A percentile compares a stretch with the other conserved stretches of the same genome.
These are phyloP conservation scores for Verticillium zaregamsianum DNA, from an alignment of 2,329 filamentous ascomycete genomes.

Conservation along the genomic window DNA sequence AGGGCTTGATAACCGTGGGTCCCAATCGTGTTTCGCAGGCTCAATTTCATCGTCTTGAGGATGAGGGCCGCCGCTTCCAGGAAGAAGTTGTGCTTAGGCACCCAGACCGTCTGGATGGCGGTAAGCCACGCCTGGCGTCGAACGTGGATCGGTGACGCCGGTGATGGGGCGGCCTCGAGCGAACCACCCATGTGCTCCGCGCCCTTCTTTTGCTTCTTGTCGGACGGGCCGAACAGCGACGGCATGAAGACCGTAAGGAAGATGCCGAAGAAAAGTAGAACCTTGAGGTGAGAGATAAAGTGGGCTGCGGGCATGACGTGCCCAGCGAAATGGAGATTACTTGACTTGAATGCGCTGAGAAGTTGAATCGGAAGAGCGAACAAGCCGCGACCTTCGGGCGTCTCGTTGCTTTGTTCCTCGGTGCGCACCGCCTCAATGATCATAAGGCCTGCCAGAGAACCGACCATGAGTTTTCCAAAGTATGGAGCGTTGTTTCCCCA, in stretches of 20 bases:
- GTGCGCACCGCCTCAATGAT: conserved; percentile 75
- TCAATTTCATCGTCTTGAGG: conserved; percentile 78
- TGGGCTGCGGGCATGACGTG: conserved; percentile 42
- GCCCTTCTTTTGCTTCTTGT: conserved; percentile 48
- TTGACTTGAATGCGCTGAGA: conserved; percentile 42
- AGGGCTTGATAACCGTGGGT: conserved; percentile 71
- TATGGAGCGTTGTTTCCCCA: conserved; percentile 55
- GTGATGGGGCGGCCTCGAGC: conserved; percentile 58
- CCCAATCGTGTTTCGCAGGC: conserved; percentile 73
- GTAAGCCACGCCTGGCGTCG: conserved; percentile 89
- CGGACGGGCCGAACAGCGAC: conserved; percentile 39
- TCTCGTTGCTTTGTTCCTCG: conserved; percentile 60
- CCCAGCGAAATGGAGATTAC: conserved; percentile 51
- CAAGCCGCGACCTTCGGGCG: conserved; percentile 62
- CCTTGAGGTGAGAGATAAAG: conserved; percentile 47
- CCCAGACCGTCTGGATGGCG: conserved; percentile 86
- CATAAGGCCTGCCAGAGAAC: conserved; percentile 89
- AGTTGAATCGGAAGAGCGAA: conserved; percentile 60
- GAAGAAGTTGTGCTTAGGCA: conserved; percentile 81
- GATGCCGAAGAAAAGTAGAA: conserved; percentile 48
- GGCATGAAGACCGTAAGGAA: conserved; percentile 53
- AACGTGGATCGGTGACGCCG: conserved; percentile 79
- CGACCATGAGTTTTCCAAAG: conserved; percentile 81
- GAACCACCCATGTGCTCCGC: conserved; percentile 29
- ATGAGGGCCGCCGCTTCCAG: conserved; percentile 78